Conservation (phyloP, 495 filamentous ascomycete species). For the Cryomyces minteri region DNA sequence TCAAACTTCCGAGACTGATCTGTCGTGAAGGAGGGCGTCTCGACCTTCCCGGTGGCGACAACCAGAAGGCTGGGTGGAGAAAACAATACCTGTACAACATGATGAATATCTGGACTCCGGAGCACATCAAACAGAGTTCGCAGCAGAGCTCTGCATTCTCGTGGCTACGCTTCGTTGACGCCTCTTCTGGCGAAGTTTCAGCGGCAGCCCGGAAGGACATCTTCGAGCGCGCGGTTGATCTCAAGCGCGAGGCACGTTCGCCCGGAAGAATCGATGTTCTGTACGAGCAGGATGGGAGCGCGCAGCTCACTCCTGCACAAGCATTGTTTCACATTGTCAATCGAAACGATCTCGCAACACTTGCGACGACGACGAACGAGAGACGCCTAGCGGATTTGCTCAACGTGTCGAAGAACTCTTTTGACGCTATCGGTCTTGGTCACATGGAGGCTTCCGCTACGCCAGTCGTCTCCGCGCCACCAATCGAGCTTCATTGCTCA, state of each 20-base stretch:
- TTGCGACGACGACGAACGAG: slow-evolving; percentile 53
- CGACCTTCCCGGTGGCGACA: slow-evolving; percentile 56
- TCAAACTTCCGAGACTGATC: slow-evolving; percentile 59
- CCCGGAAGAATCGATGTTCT: slow-evolving; percentile 29
- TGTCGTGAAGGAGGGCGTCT: slow-evolving; percentile 60
- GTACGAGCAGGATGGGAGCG: slow-evolving; percentile 42
- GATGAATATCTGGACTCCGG: slow-evolving; percentile 77
- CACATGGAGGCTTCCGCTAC: slow-evolving; percentile 63
- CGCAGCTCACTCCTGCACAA: slow-evolving; percentile 42
- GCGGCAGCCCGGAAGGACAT: slow-evolving; percentile 41
- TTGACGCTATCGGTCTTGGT: slow-evolving; percentile 48
- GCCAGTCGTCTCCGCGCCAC: slow-evolving; percentile 67
- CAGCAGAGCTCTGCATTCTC: slow-evolving; percentile 52
- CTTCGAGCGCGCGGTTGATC: slow-evolving; percentile 45
- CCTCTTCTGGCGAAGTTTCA: slow-evolving; percentile 51
- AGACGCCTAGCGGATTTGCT: slow-evolving; percentile 57
- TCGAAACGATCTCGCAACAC: slow-evolving; percentile 42
- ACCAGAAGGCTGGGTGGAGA: slow-evolving; percentile 56
- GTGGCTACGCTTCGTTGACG: slow-evolving; percentile 76
- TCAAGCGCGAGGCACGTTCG: slow-evolving; percentile 25
- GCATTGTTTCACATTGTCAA: slow-evolving; percentile 65
- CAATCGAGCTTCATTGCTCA: slow-evolving; percentile 59
- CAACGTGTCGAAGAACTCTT: slow-evolving; percentile 54
- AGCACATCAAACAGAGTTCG: slow-evolving; percentile 47
- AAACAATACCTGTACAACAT: slow-evolving; percentile 53